Evolutionary conservation across 768 basidiomycete species (phyloP), one percentile per base, ranked within the genome.

Genomic region (Lepiota venenata): DNA sequence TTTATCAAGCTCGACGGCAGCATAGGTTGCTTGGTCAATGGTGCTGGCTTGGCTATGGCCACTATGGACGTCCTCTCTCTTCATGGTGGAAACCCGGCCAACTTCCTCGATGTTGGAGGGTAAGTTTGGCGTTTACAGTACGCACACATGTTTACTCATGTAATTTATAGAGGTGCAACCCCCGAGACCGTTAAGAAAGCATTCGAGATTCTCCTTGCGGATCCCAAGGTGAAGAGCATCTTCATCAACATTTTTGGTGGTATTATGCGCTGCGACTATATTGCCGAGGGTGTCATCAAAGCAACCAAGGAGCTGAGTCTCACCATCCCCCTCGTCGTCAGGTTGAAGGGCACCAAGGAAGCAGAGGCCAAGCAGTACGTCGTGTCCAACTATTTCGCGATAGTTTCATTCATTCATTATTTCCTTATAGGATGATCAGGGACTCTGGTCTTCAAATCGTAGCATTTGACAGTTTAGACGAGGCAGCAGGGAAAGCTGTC

Each of bases 141-240:
- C 42, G 27, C 6, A 22, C 56, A 7, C 3, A 37, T n/a, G 47
- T 44, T 56, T 49, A 35, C 27, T 56, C 47, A 53, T 55, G 25
- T 55, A 38, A 35, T 49, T 52, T 38, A 22, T 64, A 91, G 91
- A 68, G 95, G 96, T 63, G 97, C 97, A 32, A 98, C 96, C 12
- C 94, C 97, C n/a, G 92, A 97, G 66, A 98, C 97, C 4, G 97
- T 99, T 62, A 99, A 98, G 82, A 98, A 95, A 73, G 97, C 97
- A 2, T 99, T 99, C 63, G 94, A 98, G 72, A 91, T 99, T 61
- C 80, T 99, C 20, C 78, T 96, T 20, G 72, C 83, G 43, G 94
- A 98, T 66, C 84, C 87, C 59, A 91, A 91, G 68, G 96, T 98
- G 63, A 96, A 95, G 80, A 91, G 91, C 55, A 99, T 99, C 63